Evolutionary conservation across 129 eudicot genomes (phyloP).

Genomic region (Escallonia rubra): DNA sequence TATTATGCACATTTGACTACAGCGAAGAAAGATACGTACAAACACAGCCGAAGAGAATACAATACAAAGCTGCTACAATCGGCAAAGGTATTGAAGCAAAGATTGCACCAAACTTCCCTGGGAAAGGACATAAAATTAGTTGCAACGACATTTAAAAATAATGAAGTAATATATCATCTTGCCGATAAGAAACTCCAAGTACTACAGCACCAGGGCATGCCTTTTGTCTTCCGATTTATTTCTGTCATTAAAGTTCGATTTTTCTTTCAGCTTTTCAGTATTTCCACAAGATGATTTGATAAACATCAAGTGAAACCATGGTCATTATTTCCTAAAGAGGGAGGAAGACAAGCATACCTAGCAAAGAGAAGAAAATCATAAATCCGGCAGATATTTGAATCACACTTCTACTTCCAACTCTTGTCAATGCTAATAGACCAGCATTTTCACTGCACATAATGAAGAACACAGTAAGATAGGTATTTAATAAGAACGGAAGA

Average conservation of each 20-base stretch:
- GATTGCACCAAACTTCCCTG: constrained; percentile 76
- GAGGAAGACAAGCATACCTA: constrained; percentile 32
- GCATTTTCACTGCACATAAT: constrained; percentile 54
- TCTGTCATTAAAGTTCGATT: too few species aligned
- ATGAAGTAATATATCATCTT: too few species aligned
- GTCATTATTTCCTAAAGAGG: too few species aligned
- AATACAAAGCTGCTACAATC: constrained; percentile 55
- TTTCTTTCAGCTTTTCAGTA: too few species aligned
- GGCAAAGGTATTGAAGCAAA: constrained; percentile 75
- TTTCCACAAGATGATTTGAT: too few species aligned
- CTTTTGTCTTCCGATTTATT: too few species aligned
- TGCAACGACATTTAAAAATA: too few species aligned
- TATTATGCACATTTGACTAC: background rate
- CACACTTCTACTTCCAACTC: constrained; percentile 64
- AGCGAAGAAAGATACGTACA: constrained; percentile 33
- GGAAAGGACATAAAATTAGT: background rate
- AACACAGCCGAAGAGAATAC: constrained; percentile 56
- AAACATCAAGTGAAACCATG: too few species aligned
- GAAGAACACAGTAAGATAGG: background rate
- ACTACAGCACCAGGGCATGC: too few species aligned
- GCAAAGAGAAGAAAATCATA: constrained; percentile 65
- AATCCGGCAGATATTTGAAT: constrained; percentile 63
- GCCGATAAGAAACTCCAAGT: too few species aligned
- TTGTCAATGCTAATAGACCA: constrained; percentile 65
- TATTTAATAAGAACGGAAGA: background rate